Percentiles rank a stretch among this genome's conserved stretches.
Conservation (phyloP, 805 yeast genomes). For the Saccharomycopsis sp. region DNA sequence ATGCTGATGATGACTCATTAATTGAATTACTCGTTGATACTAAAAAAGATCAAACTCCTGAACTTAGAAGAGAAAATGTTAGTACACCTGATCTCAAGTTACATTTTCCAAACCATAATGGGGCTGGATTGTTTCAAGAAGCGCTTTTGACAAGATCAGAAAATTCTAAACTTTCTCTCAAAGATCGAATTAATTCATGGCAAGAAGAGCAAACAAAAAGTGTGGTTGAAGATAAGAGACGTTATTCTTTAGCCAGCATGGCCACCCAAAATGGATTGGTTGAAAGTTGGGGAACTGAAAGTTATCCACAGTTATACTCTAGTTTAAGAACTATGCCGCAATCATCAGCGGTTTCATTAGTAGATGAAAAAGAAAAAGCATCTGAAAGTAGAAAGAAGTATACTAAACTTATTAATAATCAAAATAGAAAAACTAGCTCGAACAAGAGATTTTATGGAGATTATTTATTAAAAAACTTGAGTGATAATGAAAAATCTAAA, state of each 20-base stretch:
- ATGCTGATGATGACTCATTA: too few relatives aligned
- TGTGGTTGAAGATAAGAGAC: slow-evolving; percentile 1
- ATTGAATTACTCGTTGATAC: too few relatives aligned
- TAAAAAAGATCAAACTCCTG: background rate
- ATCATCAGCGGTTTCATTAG: background rate
- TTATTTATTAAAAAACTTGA: slow-evolving; percentile 8
- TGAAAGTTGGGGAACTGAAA: slow-evolving; percentile 14
- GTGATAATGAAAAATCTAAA: slow-evolving; percentile 6
- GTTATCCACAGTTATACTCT: slow-evolving; percentile 9
- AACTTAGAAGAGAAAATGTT: too few relatives aligned
- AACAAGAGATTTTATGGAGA: slow-evolving; percentile 17
- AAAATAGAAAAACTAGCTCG: background rate
- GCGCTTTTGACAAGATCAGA: background rate
- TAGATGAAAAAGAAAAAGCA: background rate
- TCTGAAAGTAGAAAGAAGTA: background rate
- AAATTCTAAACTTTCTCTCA: slow-evolving; percentile 1
- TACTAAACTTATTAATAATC: background rate
- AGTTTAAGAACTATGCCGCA: background rate
- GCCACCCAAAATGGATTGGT: background rate
- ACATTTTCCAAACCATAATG: slow-evolving; percentile 6
- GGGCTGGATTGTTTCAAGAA: slow-evolving; percentile 8
- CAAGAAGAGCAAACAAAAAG: slow-evolving; percentile 10
- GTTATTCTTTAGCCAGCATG: background rate
- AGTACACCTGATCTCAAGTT: background rate
- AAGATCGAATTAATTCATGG: slow-evolving; percentile 15